Evolutionary conservation across 1,284 basidiomycete genomes (phyloP).

Genomic region (Exobasidium rhododendri): DNA sequence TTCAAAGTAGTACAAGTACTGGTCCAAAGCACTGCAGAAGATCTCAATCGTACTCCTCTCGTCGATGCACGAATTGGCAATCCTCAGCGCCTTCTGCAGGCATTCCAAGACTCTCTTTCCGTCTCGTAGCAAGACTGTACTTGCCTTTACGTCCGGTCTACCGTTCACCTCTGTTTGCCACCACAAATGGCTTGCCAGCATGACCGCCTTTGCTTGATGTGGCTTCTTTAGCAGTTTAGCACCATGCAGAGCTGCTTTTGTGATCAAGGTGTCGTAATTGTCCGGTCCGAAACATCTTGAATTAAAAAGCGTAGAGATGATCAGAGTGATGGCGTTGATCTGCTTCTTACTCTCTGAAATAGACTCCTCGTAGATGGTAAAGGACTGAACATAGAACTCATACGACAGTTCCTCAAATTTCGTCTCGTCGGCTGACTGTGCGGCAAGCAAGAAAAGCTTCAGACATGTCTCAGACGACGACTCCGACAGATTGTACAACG

Average conservation of each 20-base stretch:
- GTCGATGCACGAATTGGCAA: conserved; percentile 53
- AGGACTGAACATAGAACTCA: conserved; percentile 53
- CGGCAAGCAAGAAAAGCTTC: conserved; percentile 46
- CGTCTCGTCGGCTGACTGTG: conserved; percentile 50
- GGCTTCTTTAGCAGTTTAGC: conserved; percentile 54
- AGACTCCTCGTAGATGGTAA: conserved; percentile 54
- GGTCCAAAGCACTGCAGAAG: conserved; percentile 49
- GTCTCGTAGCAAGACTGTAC: conserved; percentile 37
- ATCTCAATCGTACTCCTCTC: conserved; percentile 51
- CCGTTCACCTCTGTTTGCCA: conserved; percentile 35
- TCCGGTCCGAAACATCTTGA: conserved; percentile 47
- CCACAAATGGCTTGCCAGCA: conserved; percentile 54
- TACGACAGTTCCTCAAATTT: conserved; percentile 52
- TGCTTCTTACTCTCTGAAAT: conserved; percentile 50
- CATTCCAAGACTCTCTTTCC: conserved; percentile 53
- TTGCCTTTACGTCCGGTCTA: neutral
- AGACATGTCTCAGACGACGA: conserved; percentile 45
- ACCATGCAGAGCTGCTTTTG: conserved; percentile 50
- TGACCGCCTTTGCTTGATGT: conserved; percentile 52
- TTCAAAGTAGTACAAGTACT: conserved; percentile 54
- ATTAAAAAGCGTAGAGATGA: conserved; percentile 48
- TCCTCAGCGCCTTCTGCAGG: conserved; percentile 50
- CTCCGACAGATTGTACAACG: conserved; percentile 51
- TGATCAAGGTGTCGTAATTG: conserved; percentile 52
- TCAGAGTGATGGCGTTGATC: conserved; percentile 47